Conservation (phyloP, 345 rosid species). For the Sonneratia alba region DNA sequence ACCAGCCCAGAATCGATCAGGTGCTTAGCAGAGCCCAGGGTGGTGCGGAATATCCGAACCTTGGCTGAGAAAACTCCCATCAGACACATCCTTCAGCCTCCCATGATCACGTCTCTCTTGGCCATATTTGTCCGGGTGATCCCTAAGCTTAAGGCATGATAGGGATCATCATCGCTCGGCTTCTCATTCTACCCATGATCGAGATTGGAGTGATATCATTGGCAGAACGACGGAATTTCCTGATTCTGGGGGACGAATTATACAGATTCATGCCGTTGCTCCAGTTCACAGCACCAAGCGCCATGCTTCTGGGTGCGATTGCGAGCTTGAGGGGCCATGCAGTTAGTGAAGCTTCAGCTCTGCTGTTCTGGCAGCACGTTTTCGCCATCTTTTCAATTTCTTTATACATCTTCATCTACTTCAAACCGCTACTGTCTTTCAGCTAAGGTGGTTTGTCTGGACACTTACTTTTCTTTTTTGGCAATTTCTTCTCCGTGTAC, state of each 20-base stretch:
- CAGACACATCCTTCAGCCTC: slow-evolving; percentile 84
- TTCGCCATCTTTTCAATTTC: slow-evolving; percentile 72
- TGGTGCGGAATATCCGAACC: slow-evolving; percentile 68
- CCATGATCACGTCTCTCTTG: slow-evolving; percentile 72
- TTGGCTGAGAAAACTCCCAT: slow-evolving; percentile 84
- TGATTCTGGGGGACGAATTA: slow-evolving; percentile 20
- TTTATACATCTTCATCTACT: slow-evolving; percentile 52
- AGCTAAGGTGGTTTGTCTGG: background rate
- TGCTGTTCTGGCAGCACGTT: slow-evolving; percentile 87
- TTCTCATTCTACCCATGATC: slow-evolving; percentile 28
- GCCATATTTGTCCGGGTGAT: slow-evolving; percentile 67
- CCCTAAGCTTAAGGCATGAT: slow-evolving; percentile 56
- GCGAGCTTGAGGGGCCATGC: slow-evolving; percentile 85
- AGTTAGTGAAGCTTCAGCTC: slow-evolving; percentile 73
- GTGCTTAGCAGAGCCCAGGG: slow-evolving; percentile 81
- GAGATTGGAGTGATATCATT: slow-evolving; percentile 25
- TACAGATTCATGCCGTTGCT: slow-evolving; percentile 33
- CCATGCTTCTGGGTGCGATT: slow-evolving; percentile 75
- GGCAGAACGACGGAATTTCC: slow-evolving; percentile 23
- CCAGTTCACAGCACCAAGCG: slow-evolving; percentile 38
- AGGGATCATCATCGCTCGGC: slow-evolving; percentile 37
- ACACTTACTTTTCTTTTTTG: background rate
- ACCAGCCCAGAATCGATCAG: slow-evolving; percentile 59
- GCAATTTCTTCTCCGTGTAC: background rate
- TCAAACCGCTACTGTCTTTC: slow-evolving; percentile 28